A percentile compares a stretch with the other conserved stretches of the same genome.
These are phyloP conservation scores for Cadophora gregata DNA, from an alignment of 2,329 filamentous ascomycete species.

Conservation along the genomic window DNA sequence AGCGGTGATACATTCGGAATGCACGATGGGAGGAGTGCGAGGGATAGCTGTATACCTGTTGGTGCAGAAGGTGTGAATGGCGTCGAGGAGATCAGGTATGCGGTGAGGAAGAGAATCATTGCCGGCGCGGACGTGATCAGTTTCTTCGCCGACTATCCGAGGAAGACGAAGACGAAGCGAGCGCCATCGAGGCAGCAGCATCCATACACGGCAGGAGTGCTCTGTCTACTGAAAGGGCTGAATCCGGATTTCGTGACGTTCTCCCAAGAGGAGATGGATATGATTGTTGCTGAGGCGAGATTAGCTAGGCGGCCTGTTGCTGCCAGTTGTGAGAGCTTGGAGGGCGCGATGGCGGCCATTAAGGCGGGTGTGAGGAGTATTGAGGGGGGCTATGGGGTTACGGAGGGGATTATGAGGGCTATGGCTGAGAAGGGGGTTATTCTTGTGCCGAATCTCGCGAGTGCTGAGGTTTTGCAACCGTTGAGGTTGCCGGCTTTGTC, in stretches of 20 bases:
- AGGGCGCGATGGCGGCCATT: conserved; percentile 53
- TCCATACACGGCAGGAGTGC: conserved; percentile 12
- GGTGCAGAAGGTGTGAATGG: conserved; percentile 56
- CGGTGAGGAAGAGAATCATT: conserved; percentile 53
- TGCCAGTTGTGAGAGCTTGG: conserved; percentile 50
- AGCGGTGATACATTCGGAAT: conserved; percentile 59
- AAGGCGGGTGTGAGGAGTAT: conserved; percentile 54
- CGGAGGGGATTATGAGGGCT: conserved; percentile 49
- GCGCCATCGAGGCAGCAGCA: conserved; percentile 44
- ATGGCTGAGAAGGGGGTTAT: conserved; percentile 54
- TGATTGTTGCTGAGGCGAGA: conserved; percentile 55
- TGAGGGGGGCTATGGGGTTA: conserved; percentile 52
- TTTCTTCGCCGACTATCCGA: conserved; percentile 56
- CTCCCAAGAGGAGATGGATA: conserved; percentile 55
- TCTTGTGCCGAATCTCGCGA: conserved; percentile 59
- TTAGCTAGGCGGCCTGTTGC: conserved; percentile 50
- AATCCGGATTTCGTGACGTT: conserved; percentile 55
- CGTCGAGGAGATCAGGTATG: conserved; percentile 51
- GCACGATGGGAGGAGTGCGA: conserved; percentile 45
- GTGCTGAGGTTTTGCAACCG: conserved; percentile 47
- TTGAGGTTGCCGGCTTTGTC: conserved; percentile 44
- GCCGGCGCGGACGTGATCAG: conserved; percentile 58
- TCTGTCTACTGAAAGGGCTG: conserved; percentile 43
- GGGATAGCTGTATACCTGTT: conserved; percentile 42
- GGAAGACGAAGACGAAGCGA: conserved; percentile 49